These are phyloP conservation scores for Abelmoschus esculentus DNA, from an alignment of 345 rosid species.

Conservation along the genomic window DNA sequence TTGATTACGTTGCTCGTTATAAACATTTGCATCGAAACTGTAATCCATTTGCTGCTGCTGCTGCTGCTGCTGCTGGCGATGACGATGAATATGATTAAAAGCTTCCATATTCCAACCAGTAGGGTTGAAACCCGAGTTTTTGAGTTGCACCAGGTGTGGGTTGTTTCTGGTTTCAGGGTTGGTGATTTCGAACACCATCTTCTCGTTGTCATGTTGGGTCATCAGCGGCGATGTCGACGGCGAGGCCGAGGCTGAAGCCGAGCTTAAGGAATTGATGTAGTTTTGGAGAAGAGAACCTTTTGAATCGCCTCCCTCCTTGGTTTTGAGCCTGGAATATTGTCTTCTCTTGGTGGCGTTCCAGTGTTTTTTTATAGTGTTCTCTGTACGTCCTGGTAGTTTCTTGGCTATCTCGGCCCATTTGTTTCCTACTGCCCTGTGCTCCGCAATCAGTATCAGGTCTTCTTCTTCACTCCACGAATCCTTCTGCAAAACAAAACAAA, in stretches of 20 bases:
- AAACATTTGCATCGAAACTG: background rate
- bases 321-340: constrained; percentile 33
- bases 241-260: background rate
- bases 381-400: constrained; percentile 48
- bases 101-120: background rate
- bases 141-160: background rate
- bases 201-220: background rate
- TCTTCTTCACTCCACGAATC: constrained; percentile 64
- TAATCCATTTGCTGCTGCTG: background rate
- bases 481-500: constrained; percentile 33
- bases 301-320: background rate
- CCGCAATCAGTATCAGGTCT: constrained; percentile 31
- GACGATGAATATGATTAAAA: background rate
- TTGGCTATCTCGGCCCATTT: constrained; percentile 68
- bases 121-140: background rate
- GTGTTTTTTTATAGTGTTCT: constrained; percentile 53
- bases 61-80: background rate
- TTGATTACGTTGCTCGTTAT: constrained; percentile 1
- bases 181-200: background rate
- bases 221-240: background rate
- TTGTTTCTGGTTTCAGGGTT: background rate
- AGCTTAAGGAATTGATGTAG: constrained; percentile 31
- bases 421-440: constrained; percentile 54
- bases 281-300: constrained; percentile 19
- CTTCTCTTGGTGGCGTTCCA: constrained; percentile 51